phyloP scores from a whole-genome alignment of 306 rosid species.

The Castanea crenata region DNA sequence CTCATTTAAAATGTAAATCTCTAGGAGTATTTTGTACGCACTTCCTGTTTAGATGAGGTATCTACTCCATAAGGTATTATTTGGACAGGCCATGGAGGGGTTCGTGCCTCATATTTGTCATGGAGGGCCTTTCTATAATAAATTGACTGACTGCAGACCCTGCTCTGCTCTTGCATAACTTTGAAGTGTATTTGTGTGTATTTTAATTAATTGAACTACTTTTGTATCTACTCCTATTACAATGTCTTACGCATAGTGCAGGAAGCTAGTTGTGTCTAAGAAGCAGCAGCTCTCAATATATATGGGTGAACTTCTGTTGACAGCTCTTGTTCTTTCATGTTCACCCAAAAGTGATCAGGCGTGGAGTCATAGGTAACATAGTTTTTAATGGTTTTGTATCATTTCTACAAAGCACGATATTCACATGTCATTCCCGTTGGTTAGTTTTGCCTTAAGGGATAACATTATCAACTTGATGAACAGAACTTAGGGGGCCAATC shows the following conservation, averaged over 20 bases:
- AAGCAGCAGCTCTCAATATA: slow-evolving; percentile 34
- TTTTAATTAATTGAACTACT: not conserved
- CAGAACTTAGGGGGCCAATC: not conserved
- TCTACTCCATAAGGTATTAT: too few species aligned
- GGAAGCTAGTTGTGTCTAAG: slow-evolving; percentile 58
- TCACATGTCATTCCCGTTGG: not conserved
- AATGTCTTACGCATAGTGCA: slow-evolving; percentile 29
- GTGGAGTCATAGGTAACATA: slow-evolving; percentile 75
- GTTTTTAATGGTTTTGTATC: slow-evolving; percentile 1
- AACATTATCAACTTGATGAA: slow-evolving; percentile 5
- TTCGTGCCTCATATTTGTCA: not conserved
- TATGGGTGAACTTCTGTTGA: slow-evolving; percentile 66
- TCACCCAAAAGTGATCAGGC: slow-evolving; percentile 88
- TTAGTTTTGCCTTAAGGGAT: not conserved
- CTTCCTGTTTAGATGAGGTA: too few species aligned
- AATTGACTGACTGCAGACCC: not conserved
- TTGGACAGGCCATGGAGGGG: not conserved
- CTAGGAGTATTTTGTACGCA: too few species aligned
- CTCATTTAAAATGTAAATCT: too few species aligned
- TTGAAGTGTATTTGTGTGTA: not conserved
- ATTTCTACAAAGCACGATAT: slow-evolving; percentile 10
- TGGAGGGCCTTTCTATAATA: not conserved
- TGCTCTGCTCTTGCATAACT: not conserved
- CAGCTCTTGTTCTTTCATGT: slow-evolving; percentile 73
- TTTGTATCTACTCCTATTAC: not conserved